Conservation (phyloP, 371 early-diverging fungal genomes). For the Mortierella sp. region DNA sequence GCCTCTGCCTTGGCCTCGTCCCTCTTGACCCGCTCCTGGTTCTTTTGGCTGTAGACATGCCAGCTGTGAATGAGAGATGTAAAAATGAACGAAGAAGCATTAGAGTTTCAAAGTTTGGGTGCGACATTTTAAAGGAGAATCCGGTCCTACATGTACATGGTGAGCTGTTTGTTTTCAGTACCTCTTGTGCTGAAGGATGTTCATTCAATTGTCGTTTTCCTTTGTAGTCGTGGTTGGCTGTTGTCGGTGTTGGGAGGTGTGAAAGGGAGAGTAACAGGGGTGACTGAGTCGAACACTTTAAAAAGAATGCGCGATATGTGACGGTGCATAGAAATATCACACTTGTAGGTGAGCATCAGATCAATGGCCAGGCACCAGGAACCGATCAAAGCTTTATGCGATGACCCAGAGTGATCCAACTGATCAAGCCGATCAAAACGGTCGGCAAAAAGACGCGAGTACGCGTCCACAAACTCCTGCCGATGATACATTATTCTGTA, state of each 20-base stretch:
- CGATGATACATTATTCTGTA: too few species aligned
- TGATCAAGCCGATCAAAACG: neutral
- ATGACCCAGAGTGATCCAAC: too few species aligned
- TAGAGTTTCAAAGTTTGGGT: neutral
- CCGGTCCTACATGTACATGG: too few species aligned
- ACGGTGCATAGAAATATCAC: neutral
- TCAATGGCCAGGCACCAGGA: neutral
- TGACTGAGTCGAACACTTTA: too few species aligned
- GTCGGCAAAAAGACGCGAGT: neutral
- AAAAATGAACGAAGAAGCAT: neutral
- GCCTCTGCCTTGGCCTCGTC: constrained; percentile 79
- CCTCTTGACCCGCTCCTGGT: constrained; percentile 74
- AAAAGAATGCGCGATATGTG: neutral
- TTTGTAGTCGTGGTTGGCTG: neutral
- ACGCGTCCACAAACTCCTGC: neutral
- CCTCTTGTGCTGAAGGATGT: constrained; percentile 84
- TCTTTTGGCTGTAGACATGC: constrained; percentile 85
- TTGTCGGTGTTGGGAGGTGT: neutral
- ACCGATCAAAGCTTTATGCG: neutral
- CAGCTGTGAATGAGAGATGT: constrained; percentile 62
- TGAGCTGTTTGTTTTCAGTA: constrained; percentile 18
- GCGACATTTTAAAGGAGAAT: neutral
- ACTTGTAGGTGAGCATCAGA: neutral
- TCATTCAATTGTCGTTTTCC: constrained; percentile 57
- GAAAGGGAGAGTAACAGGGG: neutral